phyloP scores from a whole-genome alignment of 2,329 filamentous ascomycete species.

The Fusarium foetens region DNA sequence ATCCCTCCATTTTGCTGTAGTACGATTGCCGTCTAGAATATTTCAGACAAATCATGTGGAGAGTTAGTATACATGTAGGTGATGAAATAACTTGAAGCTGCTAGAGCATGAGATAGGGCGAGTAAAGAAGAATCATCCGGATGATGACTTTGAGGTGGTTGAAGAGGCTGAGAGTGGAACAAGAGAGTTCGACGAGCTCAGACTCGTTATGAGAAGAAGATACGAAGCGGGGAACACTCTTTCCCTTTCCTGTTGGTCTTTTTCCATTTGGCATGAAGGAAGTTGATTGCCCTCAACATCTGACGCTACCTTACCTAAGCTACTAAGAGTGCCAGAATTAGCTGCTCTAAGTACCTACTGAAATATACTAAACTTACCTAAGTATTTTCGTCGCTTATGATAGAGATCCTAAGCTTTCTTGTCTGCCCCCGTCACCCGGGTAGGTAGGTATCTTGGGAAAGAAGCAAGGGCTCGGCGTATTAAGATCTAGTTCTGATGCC shows the following conservation, averaged over 20 bases:
- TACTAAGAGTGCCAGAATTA: background rate
- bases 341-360: background rate
- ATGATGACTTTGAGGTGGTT: constrained; percentile 1
- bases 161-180: background rate
- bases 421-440: background rate
- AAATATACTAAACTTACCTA: background rate
- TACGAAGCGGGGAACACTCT: background rate
- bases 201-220: background rate
- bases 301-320: background rate
- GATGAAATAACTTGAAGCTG: background rate
- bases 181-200: background rate
- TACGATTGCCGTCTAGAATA: background rate
- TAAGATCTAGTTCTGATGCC: background rate
- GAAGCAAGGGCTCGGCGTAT: background rate
- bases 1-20: constrained; percentile 33
- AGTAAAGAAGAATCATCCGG: background rate
- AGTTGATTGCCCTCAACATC: background rate
- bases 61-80: constrained; percentile 9
- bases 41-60: background rate
- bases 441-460: background rate
- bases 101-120: constrained; percentile 3
- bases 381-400: background rate
- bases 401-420: background rate
- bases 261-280: background rate
- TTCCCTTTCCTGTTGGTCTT: background rate